Evolutionary conservation across 257 asterid species (phyloP).

Genomic region (Linaria vulgaris): DNA sequence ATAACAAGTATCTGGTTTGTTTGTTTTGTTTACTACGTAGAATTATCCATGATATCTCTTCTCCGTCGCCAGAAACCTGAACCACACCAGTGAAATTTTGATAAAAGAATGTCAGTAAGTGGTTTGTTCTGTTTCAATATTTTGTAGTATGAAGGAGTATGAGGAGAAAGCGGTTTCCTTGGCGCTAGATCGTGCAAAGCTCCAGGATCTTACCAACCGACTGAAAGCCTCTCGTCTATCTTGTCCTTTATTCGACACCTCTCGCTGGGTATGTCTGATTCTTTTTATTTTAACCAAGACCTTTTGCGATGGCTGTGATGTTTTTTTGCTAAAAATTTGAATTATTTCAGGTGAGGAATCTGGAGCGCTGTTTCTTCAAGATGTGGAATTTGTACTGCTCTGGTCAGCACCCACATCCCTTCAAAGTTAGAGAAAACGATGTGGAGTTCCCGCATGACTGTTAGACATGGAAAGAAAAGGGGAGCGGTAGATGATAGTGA

Average conservation of each 20-base stretch:
- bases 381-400: slow-evolving; percentile 93
- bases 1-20: no score
- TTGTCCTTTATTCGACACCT: slow-evolving; percentile 89
- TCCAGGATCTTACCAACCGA: slow-evolving; percentile 72
- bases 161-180: slow-evolving; percentile 88
- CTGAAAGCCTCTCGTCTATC: slow-evolving; percentile 79
- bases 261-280: slow-evolving; percentile 74
- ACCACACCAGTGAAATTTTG: no score
- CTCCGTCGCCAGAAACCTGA: no score
- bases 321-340: no score
- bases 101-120: no score
- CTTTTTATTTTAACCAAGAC: background rate
- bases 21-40: no score
- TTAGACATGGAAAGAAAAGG: slow-evolving; percentile 36
- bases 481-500: slow-evolving; percentile 54
- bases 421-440: slow-evolving; percentile 78
- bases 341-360: slow-evolving; percentile 66
- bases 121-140: no score
- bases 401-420: slow-evolving; percentile 83
- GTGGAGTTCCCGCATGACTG: slow-evolving; percentile 61
- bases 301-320: background rate
- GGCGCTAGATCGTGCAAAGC: slow-evolving; percentile 76
- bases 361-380: slow-evolving; percentile 89
- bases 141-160: slow-evolving; percentile 80
- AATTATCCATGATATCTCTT: no score